A percentile compares a stretch with the other conserved stretches of the same genome.
Evolutionary conservation across 305 asterid species (phyloP).

Genomic region (Fraxinus ornus): DNA sequence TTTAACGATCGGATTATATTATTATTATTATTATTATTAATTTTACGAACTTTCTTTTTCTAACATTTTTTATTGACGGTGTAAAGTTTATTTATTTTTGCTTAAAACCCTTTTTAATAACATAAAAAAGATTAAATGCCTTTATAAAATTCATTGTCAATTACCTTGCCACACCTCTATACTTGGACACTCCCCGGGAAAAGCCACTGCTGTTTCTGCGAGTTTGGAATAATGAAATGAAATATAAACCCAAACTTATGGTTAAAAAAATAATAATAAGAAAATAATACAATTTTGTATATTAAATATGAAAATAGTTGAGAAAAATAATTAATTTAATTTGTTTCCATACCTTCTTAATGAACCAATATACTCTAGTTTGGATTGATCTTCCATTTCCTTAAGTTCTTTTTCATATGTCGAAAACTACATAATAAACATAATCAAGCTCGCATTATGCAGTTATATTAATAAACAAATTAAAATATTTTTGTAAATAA

Average conservation of each 20-base stretch:
- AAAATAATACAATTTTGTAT: too few relatives aligned
- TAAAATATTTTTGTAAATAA: background rate
- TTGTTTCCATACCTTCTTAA: constrained; percentile 57
- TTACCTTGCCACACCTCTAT: constrained; percentile 96
- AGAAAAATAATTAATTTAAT: background rate
- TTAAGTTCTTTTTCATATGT: constrained; percentile 62
- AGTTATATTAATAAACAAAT: background rate
- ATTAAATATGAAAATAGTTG: background rate
- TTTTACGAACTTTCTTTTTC: background rate
- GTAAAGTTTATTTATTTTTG: background rate
- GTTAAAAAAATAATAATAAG: background rate
- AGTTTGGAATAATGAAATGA: background rate
- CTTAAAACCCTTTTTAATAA: background rate
- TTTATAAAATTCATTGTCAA: background rate
- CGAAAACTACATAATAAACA: constrained; percentile 34
- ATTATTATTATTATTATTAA: too few relatives aligned
- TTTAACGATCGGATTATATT: background rate
- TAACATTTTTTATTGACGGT: background rate
- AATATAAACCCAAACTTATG: background rate
- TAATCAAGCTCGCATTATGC: background rate
- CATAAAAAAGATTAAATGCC: background rate
- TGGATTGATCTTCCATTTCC: constrained; percentile 76
- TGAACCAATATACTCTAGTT: constrained; percentile 81
- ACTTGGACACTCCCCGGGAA: constrained; percentile 92
- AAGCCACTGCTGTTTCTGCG: constrained; percentile 93